phyloP scores from a whole-genome alignment of 345 rosid species.

The Citrus reticulata region DNA sequence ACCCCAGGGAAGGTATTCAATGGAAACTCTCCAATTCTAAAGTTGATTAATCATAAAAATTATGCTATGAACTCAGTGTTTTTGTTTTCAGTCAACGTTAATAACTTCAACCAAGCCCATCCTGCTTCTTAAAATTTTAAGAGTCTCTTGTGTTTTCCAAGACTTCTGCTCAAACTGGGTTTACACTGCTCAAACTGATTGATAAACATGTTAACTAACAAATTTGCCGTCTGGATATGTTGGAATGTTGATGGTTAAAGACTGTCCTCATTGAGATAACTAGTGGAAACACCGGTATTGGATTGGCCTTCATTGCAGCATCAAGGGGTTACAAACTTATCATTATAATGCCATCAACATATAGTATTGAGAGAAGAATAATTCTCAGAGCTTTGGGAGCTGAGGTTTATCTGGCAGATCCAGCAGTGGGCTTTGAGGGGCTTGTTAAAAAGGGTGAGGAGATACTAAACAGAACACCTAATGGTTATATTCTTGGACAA shows the following conservation, averaged over 20 bases:
- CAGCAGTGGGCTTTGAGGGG: slow-evolving; percentile 39
- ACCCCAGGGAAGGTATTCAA: slow-evolving; percentile 49
- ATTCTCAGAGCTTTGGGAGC: slow-evolving; percentile 74
- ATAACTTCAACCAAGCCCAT: neutral
- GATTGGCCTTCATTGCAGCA: slow-evolving; percentile 66
- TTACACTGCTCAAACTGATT: neutral
- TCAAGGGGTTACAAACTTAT: slow-evolving; percentile 63
- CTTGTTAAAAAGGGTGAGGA: slow-evolving; percentile 47
- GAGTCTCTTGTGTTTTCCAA: neutral
- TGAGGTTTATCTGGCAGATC: slow-evolving; percentile 49
- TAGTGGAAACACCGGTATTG: slow-evolving; percentile 80
- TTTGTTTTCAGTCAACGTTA: neutral
- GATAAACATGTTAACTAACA: neutral
- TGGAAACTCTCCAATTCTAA: neutral
- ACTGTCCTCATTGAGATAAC: slow-evolving; percentile 54
- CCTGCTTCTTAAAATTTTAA: neutral
- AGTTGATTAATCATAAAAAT: neutral
- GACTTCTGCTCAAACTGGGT: neutral
- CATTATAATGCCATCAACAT: slow-evolving; percentile 48
- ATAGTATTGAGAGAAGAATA: slow-evolving; percentile 63
- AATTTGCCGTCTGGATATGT: neutral
- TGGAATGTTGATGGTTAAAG: slow-evolving; percentile 19
- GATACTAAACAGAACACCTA: slow-evolving; percentile 48
- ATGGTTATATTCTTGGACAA: slow-evolving; percentile 44
- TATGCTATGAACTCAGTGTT: neutral